Evolutionary conservation across 2,329 filamentous ascomycete genomes (phyloP), one percentile per base, ranked within the genome.

Genomic region (Ophioceras dolichostomum): DNA sequence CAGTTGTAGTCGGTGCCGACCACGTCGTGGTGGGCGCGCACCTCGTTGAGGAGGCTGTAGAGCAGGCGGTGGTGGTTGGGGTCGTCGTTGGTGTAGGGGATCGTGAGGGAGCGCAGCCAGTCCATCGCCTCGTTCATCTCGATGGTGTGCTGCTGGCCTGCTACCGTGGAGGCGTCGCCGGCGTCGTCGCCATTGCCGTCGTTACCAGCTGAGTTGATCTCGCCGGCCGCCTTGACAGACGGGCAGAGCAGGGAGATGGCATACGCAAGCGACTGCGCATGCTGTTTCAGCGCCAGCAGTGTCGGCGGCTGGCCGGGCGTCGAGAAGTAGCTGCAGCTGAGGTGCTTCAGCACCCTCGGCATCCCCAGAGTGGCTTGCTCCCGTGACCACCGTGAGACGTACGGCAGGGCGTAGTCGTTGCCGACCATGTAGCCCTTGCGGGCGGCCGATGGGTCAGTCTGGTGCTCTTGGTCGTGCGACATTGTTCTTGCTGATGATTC

Each of bases 291-390:
- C 1, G 69, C 60, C 1, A 68, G 54, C n/a, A 78, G 57, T 0
- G 70, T 76, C 2, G 72, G 71, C 4, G 70, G 55, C 5, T 57
- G 50, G 4, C 64, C 67, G 10, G 56, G 53, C 2, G 68, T 72
- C 3, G 72, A 76, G 28, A 77, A 56, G 45, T 74, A 76, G 40
- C 61, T 59, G 53, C 73, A 78, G 54, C 72, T 76, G 43, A 75
- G 56, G 43, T 74, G 62, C 29, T 63, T 42, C 38, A 69, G 52
- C 41, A 64, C 42, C 20, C 46, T 44, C 19, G 63, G 41, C 43
- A 63, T 42, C 21, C 46, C 44, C 22, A 48, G 37, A 7, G 48
- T 38, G 12, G 45, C 41, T 41, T 61, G 53, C 13, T 58, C 49
- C 6, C 55, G 50, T 7, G 60, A 52, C 45, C 59, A 58, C 22